Evolutionary conservation across 2,329 filamentous ascomycete genomes (phyloP), one percentile per base, ranked within the genome.

Genomic region (Cladosporium sp.): DNA sequence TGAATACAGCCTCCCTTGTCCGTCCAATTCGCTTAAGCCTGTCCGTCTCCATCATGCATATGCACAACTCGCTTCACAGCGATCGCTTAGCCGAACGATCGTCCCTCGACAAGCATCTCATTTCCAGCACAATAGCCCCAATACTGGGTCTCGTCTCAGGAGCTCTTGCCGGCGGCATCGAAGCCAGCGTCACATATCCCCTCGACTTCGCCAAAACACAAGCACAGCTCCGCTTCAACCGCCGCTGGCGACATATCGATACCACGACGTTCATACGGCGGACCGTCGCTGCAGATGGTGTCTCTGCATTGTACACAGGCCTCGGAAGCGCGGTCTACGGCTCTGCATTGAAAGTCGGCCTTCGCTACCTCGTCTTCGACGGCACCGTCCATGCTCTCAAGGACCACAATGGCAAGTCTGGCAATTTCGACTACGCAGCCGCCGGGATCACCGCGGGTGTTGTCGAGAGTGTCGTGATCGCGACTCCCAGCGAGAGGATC

Each of bases 111-210:
- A 49, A 63, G 32, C 10, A 11, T 4, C 23, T 63, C 18, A 10
- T 63, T 7, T 54, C 48, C 23, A 56, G 54, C 48, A 32, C 59
- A 18, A 46, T 63, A 23, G 39, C 66, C 3, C 66, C 68, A 61
- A 54, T 69, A 76, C 75, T 83, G 14, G 85, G 83, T 0, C 74
- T 86, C 1, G 68, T 83, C 18, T 77, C 84, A 1, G 84, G 84
- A 34, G 83, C 80, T 18, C 68, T 84, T 11, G 85, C 83, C 5
- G 85, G 84, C 18, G 82, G 78, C n/a, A 75, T 84, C 11, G 84
- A 86, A 72, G 83, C 84, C 5, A 77, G 80, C 3, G 74, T 80
- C n/a, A 86, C 84, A 3, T 76, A 76, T 62, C 75, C 75, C 2
- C 73, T 76, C 53, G 74, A 76, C 63, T 75, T 73, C 54, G 73